phyloP scores from a whole-genome alignment of 1,284 basidiomycete species.

The Cutaneotrichosporon cyanovorans region DNA sequence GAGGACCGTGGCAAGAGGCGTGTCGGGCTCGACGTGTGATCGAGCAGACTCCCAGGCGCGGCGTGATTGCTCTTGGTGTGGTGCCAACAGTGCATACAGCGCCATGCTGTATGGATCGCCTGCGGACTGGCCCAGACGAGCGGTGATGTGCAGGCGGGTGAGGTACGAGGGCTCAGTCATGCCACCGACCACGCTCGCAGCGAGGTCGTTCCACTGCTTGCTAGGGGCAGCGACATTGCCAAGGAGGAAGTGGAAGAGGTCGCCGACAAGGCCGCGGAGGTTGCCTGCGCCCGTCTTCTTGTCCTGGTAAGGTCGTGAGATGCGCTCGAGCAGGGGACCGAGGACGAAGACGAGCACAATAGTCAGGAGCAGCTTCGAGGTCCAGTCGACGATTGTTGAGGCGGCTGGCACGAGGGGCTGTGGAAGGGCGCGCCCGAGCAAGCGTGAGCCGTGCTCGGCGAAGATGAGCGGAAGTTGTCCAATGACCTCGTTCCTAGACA shows the following conservation, averaged over 20 bases:
- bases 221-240: constrained; percentile 4
- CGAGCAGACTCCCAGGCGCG: constrained; percentile 34
- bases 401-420: constrained; percentile 23
- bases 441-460: constrained; percentile 37
- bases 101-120: constrained; percentile 32
- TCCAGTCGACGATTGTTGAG: constrained; percentile 34
- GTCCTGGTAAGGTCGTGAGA: constrained; percentile 12
- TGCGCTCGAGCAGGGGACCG: constrained; percentile 21
- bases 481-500: constrained; percentile 27
- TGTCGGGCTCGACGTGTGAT: constrained; percentile 14
- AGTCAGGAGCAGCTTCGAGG: constrained; percentile 31
- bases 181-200: constrained; percentile 29
- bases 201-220: constrained; percentile 22
- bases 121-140: constrained; percentile 26
- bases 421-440: constrained; percentile 28
- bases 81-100: constrained; percentile 33
- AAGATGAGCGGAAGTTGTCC: constrained; percentile 34
- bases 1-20: constrained; percentile 34
- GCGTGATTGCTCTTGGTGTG: constrained; percentile 16
- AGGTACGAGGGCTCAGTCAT: constrained; percentile 11
- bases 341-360: constrained; percentile 24
- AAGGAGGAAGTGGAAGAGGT: constrained; percentile 11
- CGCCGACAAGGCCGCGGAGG: constrained; percentile 14
- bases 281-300: constrained; percentile 17
- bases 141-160: constrained; percentile 22